Evolutionary conservation across 78 protist species (phyloP).

Genomic region (Cavenderia fasciculata): DNA sequence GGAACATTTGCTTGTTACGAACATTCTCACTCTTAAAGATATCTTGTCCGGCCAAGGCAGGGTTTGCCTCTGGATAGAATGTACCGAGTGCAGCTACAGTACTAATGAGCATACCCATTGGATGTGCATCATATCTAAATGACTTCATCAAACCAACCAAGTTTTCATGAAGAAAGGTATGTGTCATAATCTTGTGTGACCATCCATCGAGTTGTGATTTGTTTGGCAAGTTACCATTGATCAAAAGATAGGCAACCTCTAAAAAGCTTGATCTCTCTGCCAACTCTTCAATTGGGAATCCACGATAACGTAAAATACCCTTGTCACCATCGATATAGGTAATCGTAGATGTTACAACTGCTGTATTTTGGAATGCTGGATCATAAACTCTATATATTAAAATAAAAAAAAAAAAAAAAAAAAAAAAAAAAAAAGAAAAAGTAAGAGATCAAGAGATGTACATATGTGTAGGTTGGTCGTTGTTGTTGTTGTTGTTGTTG

Average conservation of each 20-base stretch:
- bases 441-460: not conserved
- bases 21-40: conserved; percentile 26
- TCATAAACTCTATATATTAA: conserved; percentile 54
- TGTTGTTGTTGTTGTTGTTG: not conserved
- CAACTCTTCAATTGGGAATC: conserved; percentile 84
- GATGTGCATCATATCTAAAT: conserved; percentile 90
- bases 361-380: conserved; percentile 76
- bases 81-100: conserved; percentile 80
- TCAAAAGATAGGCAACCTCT: conserved; percentile 70
- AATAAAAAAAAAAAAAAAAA: not conserved
- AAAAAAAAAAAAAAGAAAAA: not conserved
- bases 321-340: conserved; percentile 81
- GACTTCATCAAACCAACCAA: conserved; percentile 62
- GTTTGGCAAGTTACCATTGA: conserved; percentile 71
- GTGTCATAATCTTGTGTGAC: conserved; percentile 66
- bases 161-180: conserved; percentile 84
- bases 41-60: conserved; percentile 56
- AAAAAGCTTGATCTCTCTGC: conserved; percentile 74
- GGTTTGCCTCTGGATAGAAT: conserved; percentile 83
- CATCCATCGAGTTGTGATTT: conserved; percentile 50
- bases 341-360: conserved; percentile 53
- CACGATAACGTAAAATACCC: conserved; percentile 74
- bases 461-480: not conserved
- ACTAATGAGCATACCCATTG: conserved; percentile 90
- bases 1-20: conserved; percentile 63